Percentiles rank a stretch among this genome's conserved stretches.
phyloP scores from a whole-genome alignment of 495 filamentous ascomycete genomes.

The Immersiella caudata region DNA sequence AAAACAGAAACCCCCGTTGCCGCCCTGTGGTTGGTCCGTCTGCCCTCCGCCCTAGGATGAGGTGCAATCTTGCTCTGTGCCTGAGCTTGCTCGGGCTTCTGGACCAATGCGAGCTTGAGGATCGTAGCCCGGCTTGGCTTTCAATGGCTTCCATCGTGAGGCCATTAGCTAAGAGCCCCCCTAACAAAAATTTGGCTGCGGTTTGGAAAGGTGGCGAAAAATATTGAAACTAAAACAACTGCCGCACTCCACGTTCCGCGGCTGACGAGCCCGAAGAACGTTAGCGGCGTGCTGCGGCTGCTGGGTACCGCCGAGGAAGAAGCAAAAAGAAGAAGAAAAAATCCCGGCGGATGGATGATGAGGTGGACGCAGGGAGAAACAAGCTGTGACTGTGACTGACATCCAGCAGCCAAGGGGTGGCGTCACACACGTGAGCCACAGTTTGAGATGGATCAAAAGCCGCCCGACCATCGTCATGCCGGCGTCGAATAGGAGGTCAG shows the following conservation, averaged over 20 bases:
- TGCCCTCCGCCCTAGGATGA: not conserved
- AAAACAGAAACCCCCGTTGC: not conserved
- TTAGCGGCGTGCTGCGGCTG: not conserved
- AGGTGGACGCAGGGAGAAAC: not conserved
- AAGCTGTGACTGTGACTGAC: not conserved
- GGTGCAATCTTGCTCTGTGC: conserved; percentile 4
- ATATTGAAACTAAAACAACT: not conserved
- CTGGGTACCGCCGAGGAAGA: not conserved
- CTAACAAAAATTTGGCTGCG: not conserved
- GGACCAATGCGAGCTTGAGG: not conserved
- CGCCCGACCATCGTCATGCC: not conserved
- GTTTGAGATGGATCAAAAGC: conserved; percentile 6
- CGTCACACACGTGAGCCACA: conserved; percentile 20
- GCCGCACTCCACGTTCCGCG: not conserved
- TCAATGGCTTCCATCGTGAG: not conserved
- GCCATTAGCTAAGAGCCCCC: not conserved
- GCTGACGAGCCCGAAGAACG: not conserved
- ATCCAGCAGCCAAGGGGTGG: not conserved
- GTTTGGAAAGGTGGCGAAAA: not conserved
- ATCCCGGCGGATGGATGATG: not conserved
- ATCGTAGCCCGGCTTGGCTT: not conserved
- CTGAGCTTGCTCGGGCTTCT: not conserved
- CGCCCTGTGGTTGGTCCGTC: conserved; percentile 6
- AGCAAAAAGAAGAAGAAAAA: not conserved
- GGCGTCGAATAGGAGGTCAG: not conserved